Evolutionary conservation across 306 rosid genomes (phyloP), one percentile per base, ranked within the genome.

Genomic region (Morella rubra): DNA sequence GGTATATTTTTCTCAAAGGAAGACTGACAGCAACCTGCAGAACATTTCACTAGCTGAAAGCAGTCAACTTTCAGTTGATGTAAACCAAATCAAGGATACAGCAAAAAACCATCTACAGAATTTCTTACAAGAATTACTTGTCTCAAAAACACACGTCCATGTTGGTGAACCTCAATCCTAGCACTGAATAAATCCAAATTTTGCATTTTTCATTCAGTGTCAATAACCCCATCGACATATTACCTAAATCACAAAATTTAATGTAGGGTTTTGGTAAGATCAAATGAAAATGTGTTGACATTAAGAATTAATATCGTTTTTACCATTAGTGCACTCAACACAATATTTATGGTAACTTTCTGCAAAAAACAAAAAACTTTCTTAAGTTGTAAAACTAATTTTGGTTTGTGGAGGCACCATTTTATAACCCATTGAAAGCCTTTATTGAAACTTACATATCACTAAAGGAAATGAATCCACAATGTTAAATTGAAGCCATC

Each of bases 21-120:
- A 65, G 13, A 24, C n/a, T 41, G 49, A 61, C 9, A 27, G 44
- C 40, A 37, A 16, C 44, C 67, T 24, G 44, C 19, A 61, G 11
- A 18, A 18, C 14, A 41, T 41, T 16, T 65, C 27, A 65, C 71
- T 40, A 65, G 49, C 27, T 16, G 13, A 65, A 13, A 40, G 47
- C 64, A 56, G 10, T 56, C 32, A 56, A 56, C 64, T 22, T 19
- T 65, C 71, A 9, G 22, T 65, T 65, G 71, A 65, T 65, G 49
- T 19, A 4, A 65, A 65, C 22, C 71, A 65, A 65, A 65, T 65
- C 49, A 41, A 62, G 12, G 24, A 65, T 65, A 41, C 24, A 65
- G 20, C 13, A 41, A 60, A 27, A 61, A 24, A 24, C 27, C 27
- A 24, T 24, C 27, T 24, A 24, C 27, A 24, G 27, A 24, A 24